phyloP scores from a whole-genome alignment of 2,329 filamentous ascomycete genomes.

The Colletotrichum trifolii region DNA sequence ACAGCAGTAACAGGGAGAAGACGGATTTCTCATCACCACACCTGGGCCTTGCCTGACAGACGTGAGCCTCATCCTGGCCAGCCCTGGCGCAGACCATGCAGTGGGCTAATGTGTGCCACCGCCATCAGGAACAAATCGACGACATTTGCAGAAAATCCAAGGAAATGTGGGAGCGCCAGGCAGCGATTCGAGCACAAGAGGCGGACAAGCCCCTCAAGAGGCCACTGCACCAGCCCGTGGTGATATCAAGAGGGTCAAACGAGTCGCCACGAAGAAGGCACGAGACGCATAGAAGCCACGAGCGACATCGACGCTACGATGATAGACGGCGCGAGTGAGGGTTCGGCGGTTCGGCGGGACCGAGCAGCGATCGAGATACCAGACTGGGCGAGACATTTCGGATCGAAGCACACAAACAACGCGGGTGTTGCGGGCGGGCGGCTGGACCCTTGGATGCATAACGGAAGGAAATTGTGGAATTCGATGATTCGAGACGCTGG shows the following conservation, averaged over 20 bases:
- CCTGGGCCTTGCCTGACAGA: slow-evolving; percentile 68
- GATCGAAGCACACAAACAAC: slow-evolving; percentile 19
- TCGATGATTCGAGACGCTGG: slow-evolving; percentile 28
- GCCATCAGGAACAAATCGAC: slow-evolving; percentile 68
- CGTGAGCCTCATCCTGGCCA: slow-evolving; percentile 53
- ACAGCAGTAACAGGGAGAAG: slow-evolving; percentile 61
- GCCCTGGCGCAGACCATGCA: slow-evolving; percentile 27
- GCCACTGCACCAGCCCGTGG: slow-evolving; percentile 66
- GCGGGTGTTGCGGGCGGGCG: slow-evolving; percentile 20
- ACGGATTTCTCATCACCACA: slow-evolving; percentile 70
- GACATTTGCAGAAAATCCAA: slow-evolving; percentile 70
- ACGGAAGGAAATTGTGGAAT: slow-evolving; percentile 33
- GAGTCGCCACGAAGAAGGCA: slow-evolving; percentile 49
- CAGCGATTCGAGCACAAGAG: slow-evolving; percentile 59
- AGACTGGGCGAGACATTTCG: slow-evolving; percentile 30
- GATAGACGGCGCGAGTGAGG: slow-evolving; percentile 42
- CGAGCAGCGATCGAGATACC: slow-evolving; percentile 25
- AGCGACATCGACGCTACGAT: slow-evolving; percentile 42
- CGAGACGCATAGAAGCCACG: slow-evolving; percentile 46
- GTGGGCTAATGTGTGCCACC: slow-evolving; percentile 64
- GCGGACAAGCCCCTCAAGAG: slow-evolving; percentile 64
- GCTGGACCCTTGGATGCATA: slow-evolving; percentile 27
- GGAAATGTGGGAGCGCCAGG: slow-evolving; percentile 67
- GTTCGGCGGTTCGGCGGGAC: slow-evolving; percentile 15
- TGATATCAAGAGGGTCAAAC: slow-evolving; percentile 57